Evolutionary conservation across 225 moss, liverwort and hornwort genomes (phyloP), one percentile per base, ranked within the genome.

Genomic region (Neckera pumila): DNA sequence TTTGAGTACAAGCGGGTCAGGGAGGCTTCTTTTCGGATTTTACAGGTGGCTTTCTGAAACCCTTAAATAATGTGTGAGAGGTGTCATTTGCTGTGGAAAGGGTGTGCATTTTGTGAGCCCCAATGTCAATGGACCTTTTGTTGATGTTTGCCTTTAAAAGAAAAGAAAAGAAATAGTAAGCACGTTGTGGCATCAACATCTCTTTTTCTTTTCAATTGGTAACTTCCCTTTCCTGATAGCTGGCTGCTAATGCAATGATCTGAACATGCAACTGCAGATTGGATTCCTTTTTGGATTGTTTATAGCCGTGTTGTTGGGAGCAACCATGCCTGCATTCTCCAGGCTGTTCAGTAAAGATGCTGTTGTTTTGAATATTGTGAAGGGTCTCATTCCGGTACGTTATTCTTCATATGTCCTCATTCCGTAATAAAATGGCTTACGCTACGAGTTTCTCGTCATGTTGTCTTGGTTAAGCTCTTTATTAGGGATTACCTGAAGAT

Each of bases 321-420:
- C 89, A 53, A 93, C 90, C 83, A 90, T 95, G 74, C 91, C 93
- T 76, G 85, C 93, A 72, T 94, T 98, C 82, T 93, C 96, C 43
- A 89, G n/a, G 25, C 84, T 98, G 85, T 98, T 98, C 84, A 97
- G 92, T 49, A 90, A 86, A 17, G 95, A 98, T 84, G 84, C 57
- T 73, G 95, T 89, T 58, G 98, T 98, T 76, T 85, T 95, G 81
- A 88, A 90, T 71, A 80, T 91, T 43, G 95, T 97, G 60, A 87
- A 92, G 76, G 84, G 89, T 74, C 95, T 97, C 81, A 93, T 96
- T 86, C 95, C 96, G 86, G 98, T 98, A 93, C 57, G 90, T 74
- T 30, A 45, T 31, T 78, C 34, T 86, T 57, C 76, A 74, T n/a
- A 12, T 76, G 27, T 51, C 51, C 81, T 81, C 31, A 62, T 40